These are phyloP conservation scores for Macrolepiota albuminosa DNA, from an alignment of 768 basidiomycete genomes.

Conservation along the genomic window DNA sequence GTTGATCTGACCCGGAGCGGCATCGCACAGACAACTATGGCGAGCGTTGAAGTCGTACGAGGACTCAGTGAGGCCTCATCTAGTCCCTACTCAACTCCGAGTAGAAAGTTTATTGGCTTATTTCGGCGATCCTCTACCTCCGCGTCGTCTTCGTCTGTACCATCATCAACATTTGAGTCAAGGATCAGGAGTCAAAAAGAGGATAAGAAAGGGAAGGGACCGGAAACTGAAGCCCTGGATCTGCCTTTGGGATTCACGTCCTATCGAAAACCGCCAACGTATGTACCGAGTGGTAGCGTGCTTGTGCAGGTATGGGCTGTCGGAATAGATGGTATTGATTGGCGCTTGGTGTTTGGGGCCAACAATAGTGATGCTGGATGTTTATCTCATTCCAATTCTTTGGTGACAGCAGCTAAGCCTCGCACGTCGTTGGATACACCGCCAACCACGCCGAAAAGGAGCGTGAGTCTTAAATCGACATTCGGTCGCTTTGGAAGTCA, in stretches of 20 bases:
- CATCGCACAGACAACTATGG: constrained; percentile 85
- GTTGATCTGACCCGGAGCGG: constrained; percentile 75
- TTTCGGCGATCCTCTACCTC: constrained; percentile 15
- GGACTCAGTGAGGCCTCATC: constrained; percentile 36
- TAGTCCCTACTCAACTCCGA: constrained; percentile 10
- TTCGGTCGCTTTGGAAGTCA: constrained; percentile 14
- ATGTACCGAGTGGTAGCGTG: constrained; percentile 63
- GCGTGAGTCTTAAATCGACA: constrained; percentile 16
- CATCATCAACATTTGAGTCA: constrained; percentile 10
- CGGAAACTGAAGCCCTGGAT: constrained; percentile 5
- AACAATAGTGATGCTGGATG: constrained; percentile 8
- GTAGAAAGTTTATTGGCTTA: constrained; percentile 14
- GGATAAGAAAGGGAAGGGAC: constrained; percentile 10
- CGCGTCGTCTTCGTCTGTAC: constrained; percentile 6
- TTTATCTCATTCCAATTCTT: constrained; percentile 3
- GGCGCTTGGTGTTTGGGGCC: constrained; percentile 48
- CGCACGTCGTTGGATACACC: constrained; percentile 8
- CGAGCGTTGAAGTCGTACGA: constrained; percentile 72
- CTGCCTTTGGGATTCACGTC: constrained; percentile 59
- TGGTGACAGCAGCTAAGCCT: not conserved
- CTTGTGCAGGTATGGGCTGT: constrained; percentile 91
- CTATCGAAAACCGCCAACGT: constrained; percentile 67
- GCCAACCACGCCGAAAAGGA: constrained; percentile 14
- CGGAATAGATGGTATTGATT: constrained; percentile 73
- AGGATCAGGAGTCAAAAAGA: constrained; percentile 12